A percentile compares a stretch with the other conserved stretches of the same genome.
Conservation (phyloP, 257 asterid genomes). For the Solanum chmielewskii region DNA sequence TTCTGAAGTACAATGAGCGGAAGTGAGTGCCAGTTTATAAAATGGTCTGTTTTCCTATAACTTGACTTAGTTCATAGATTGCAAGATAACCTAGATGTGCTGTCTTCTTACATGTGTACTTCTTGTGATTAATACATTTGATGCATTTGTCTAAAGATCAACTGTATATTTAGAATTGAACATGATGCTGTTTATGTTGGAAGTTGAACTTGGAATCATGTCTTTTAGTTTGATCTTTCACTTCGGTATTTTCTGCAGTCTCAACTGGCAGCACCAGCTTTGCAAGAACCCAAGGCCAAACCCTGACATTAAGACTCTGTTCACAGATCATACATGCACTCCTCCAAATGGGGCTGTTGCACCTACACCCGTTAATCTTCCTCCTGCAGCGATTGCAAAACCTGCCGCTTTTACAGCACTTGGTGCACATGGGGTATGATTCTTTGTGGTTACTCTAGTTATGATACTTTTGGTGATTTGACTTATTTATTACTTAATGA, state of each 20-base stretch:
- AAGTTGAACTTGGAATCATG: not conserved
- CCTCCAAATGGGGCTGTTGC: slow-evolving; percentile 83
- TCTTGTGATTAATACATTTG: not conserved
- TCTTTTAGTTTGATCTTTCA: not conserved
- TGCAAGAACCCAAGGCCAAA: slow-evolving; percentile 93
- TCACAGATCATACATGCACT: slow-evolving; percentile 74
- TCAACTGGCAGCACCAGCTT: slow-evolving; percentile 99
- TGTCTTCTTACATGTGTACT: not conserved
- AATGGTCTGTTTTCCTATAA: not conserved
- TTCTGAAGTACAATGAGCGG: not conserved
- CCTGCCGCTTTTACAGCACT: slow-evolving; percentile 64
- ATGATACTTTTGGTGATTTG: not conserved
- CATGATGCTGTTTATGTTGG: not conserved
- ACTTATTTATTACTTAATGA: not conserved
- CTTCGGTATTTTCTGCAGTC: slow-evolving; percentile 32
- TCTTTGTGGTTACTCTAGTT: not conserved
- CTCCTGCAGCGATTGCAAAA: slow-evolving; percentile 67
- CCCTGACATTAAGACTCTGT: slow-evolving; percentile 92
- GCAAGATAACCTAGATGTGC: not conserved
- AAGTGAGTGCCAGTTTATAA: not conserved
- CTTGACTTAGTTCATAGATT: not conserved
- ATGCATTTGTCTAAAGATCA: not conserved
- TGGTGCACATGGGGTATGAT: slow-evolving; percentile 83
- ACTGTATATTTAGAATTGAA: not conserved
- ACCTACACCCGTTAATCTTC: slow-evolving; percentile 67